Conservation (phyloP, 208 protist species). For the Trypanosoma cruzi region DNA sequence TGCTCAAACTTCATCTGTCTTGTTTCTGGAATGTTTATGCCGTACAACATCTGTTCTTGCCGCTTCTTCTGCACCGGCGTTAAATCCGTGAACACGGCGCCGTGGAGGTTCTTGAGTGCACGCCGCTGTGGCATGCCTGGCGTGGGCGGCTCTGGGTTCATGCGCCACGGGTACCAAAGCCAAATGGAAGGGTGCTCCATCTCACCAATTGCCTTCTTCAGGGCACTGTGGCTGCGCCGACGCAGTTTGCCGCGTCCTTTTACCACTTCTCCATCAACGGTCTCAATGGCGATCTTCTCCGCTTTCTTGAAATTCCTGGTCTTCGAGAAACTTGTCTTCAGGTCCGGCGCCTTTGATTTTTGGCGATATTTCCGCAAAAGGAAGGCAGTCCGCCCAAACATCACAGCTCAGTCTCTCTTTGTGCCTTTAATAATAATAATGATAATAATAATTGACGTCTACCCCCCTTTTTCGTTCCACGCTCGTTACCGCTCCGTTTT, state of each 20-base stretch:
- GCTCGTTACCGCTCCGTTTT: neutral
- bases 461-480: neutral
- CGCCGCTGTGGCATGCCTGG: constrained; percentile 87
- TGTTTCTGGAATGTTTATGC: constrained; percentile 80
- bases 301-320: constrained; percentile 83
- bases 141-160: constrained; percentile 90
- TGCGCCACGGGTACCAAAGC: constrained; percentile 94
- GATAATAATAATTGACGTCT: no score
- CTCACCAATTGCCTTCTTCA: constrained; percentile 78
- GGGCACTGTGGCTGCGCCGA: constrained; percentile 76
- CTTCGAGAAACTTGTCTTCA: constrained; percentile 79
- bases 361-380: constrained; percentile 54
- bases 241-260: constrained; percentile 82
- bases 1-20: constrained; percentile 81
- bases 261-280: constrained; percentile 82
- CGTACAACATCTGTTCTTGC: constrained; percentile 91
- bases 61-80: constrained; percentile 88
- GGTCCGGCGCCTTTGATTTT: constrained; percentile 68
- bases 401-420: no score
- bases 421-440: no score
- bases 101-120: constrained; percentile 91
- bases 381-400: constrained; percentile 44
- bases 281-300: constrained; percentile 68
- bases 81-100: constrained; percentile 79
- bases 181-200: constrained; percentile 94